Evolutionary conservation across 2,329 filamentous ascomycete species (phyloP), one percentile per base, ranked within the genome.

Genomic region (Pezicula radicicola): DNA sequence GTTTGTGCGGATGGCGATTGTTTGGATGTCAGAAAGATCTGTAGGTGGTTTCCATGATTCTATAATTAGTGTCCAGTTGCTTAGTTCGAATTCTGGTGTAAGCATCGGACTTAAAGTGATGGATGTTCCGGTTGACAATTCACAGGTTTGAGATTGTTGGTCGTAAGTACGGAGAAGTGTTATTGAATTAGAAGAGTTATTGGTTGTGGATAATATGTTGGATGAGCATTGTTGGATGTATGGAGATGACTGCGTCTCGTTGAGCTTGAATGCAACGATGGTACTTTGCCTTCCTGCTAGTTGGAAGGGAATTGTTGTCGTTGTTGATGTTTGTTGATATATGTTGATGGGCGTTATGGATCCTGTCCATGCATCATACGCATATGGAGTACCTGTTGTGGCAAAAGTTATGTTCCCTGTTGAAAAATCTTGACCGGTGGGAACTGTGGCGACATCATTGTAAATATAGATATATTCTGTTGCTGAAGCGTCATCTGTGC

Each of bases 311-410:
- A 75, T 66, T 1, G 56, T 62, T 1, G 67, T 71, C 0, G 49
- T 55, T 4, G 55, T 60, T 3, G 60, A 49, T 3, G 50, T 60
- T 8, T 61, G 53, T n/a, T 63, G 60, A 51, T 74, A 74, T 4
- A 62, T 56, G 1, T 65, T 40, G 18, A 74, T 52, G 6, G 66
- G 66, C 4, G 51, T 66, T 25, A 62, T 49, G 5, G 62, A 57
- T 7, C 74, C 75, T 1, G 71, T 73, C 70, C 72, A 78, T 4
- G 72, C 69, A 56, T 77, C 63, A 48, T 70, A 69, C 28, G 63
- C 30, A 54, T 69, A 72, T 4, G 73, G 72, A 6, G 55, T 60
- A 21, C 62, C 65, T 15, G 58, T 67, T 12, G 55, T 63, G 16
- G 57, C 54, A 37, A 72, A 66, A 2, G 55, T 57, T 30, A 72